Evolutionary conservation across 2,329 filamentous ascomycete species (phyloP), one percentile per base, ranked within the genome.

Genomic region (Neopestalotiopsis clavispora): DNA sequence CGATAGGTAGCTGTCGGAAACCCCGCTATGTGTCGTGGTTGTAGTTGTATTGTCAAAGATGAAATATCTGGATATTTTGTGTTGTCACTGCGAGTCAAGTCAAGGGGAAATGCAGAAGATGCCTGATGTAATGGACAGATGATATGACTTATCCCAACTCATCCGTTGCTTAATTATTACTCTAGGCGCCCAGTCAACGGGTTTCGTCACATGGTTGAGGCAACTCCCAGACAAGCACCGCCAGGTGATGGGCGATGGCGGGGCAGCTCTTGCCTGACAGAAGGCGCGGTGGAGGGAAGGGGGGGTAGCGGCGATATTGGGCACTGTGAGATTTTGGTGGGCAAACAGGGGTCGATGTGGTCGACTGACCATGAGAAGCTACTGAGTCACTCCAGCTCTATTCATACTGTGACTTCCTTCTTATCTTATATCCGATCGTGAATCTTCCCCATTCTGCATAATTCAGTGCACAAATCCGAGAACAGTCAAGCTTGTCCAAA

Each of bases 171-270:
- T 52, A n/a, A 52, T 65, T 42, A 38, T n/a, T 40, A 52, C 34
- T 49, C 63, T 28, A 66, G 63, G 63, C 63, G 28, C 3, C 63
- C 45, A 66, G 63, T 66, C 63, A 58, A 66, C 61, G 20, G 38
- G 63, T 66, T 66, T 40, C 63, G 63, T 66, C 63, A 66, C 63
- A 66, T 66, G 63, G 63, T 13, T 38, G 63, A 66, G 63, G 63
- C 63, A 66, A 45, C 63, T 66, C 63, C 32, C 32, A 66, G 42
- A 66, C 45, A 66, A 34, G 9, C 42, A 34, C 59, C 30, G 32
- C 59, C 59, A 62, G 59, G 59, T 62, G 63, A 66, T 57, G 63
- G 45, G 45, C 14, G 61, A 64, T 52, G 61, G 61, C 63, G 63
- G 49, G 63, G 63, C 45, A 58, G 63, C 61, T 64, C 61, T 62